A percentile compares a stretch with the other conserved stretches of the same genome.
Conservation (phyloP, 2,329 filamentous ascomycete genomes). For the Chaetomium globosum region DNA sequence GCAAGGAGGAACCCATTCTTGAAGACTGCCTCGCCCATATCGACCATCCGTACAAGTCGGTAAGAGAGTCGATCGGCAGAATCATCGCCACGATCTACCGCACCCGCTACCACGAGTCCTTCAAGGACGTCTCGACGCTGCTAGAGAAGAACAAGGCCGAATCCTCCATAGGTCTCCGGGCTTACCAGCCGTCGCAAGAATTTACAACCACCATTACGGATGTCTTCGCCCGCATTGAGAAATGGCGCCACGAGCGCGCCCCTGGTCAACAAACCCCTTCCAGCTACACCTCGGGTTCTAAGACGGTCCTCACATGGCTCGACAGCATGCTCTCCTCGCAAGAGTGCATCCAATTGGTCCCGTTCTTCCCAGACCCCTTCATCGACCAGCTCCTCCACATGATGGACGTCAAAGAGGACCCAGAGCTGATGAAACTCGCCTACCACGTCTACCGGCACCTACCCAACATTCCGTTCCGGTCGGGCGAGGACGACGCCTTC, state of each 20-base stretch:
- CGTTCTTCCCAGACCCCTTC: constrained; percentile 87
- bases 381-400: constrained; percentile 95
- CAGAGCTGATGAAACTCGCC: constrained; percentile 88
- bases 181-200: constrained; percentile 76
- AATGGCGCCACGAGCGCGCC: constrained; percentile 80
- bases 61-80: constrained; percentile 90
- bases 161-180: constrained; percentile 80
- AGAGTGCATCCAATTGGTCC: constrained; percentile 86
- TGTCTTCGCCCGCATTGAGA: constrained; percentile 78
- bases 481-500: constrained; percentile 81
- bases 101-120: constrained; percentile 92
- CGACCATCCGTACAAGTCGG: constrained; percentile 96
- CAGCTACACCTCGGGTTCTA: constrained; percentile 91
- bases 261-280: constrained; percentile 92
- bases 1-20: constrained; percentile 81
- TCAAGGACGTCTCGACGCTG: constrained; percentile 74
- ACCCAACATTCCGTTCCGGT: constrained; percentile 89
- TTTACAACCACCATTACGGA: constrained; percentile 72
- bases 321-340: constrained; percentile 88
- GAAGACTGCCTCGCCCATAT: constrained; percentile 88
- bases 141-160: constrained; percentile 76
- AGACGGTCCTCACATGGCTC: constrained; percentile 94
- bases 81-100: constrained; percentile 87
- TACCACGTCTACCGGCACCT: constrained; percentile 97
- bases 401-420: constrained; percentile 99